Evolutionary conservation across 768 basidiomycete species (phyloP).

Genomic region (Mycena latifolia): DNA sequence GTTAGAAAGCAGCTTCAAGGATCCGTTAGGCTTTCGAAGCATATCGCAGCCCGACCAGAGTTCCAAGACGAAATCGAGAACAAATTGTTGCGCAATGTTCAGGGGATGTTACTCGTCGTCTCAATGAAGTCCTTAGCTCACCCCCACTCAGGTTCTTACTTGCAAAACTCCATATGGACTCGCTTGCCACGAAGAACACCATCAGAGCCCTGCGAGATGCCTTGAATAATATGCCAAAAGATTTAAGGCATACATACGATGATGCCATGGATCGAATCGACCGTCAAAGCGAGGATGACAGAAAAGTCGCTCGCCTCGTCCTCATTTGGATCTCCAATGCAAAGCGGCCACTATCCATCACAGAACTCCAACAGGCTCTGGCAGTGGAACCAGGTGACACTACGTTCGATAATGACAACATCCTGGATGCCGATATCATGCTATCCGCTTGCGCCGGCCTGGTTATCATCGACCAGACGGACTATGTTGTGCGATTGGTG

Average conservation of each 20-base stretch:
- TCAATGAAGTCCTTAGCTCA: background rate
- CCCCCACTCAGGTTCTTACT: background rate
- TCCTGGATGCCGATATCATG: conserved; percentile 1
- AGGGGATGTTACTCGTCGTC: conserved; percentile 3
- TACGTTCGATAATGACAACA: background rate
- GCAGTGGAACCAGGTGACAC: background rate
- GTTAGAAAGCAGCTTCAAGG: background rate
- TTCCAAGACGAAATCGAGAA: background rate
- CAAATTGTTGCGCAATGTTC: background rate
- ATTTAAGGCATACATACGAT: no score
- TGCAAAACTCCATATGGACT: no score
- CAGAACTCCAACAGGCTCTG: conserved; percentile 3
- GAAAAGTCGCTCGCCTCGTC: background rate
- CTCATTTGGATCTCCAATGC: conserved; percentile 8
- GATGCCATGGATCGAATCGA: background rate
- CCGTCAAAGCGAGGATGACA: background rate
- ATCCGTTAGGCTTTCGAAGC: background rate
- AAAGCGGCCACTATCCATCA: background rate
- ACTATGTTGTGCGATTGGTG: background rate
- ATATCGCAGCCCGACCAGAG: background rate
- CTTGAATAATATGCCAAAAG: background rate
- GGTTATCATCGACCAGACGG: background rate
- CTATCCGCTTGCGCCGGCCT: background rate
- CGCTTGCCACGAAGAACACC: background rate
- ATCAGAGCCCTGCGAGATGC: conserved; percentile 4